Conservation (phyloP, 495 filamentous ascomycete species). For the Tuber calosporum region DNA sequence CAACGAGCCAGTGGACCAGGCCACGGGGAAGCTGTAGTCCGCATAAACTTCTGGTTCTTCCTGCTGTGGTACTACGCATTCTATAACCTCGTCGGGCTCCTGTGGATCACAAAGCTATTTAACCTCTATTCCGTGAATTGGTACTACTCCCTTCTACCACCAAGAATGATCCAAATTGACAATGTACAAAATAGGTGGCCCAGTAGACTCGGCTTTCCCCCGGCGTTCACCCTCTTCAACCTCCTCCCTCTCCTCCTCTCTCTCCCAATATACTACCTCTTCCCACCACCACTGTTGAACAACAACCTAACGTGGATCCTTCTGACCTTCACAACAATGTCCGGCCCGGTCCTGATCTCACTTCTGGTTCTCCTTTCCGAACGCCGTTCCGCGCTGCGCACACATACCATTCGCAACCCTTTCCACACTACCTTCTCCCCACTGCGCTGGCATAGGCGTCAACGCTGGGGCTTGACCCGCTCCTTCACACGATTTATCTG, state of each 20-base stretch:
- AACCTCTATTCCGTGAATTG: slow-evolving; percentile 56
- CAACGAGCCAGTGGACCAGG: slow-evolving; percentile 49
- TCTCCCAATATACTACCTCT: slow-evolving; percentile 53
- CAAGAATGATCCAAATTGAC: not conserved
- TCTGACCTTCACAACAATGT: slow-evolving; percentile 60
- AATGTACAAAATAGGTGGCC: slow-evolving; percentile 47
- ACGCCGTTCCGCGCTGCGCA: slow-evolving; percentile 49
- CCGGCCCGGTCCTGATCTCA: slow-evolving; percentile 55
- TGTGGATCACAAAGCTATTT: slow-evolving; percentile 63
- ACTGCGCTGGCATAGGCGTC: slow-evolving; percentile 6
- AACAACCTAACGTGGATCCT: slow-evolving; percentile 60
- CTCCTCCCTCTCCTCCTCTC: slow-evolving; percentile 51
- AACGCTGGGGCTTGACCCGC: slow-evolving; percentile 21
- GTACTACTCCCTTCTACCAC: slow-evolving; percentile 50
- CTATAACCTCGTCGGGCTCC: slow-evolving; percentile 56
- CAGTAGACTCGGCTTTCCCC: slow-evolving; percentile 52
- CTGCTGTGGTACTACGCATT: slow-evolving; percentile 59
- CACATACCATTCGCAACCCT: slow-evolving; percentile 11
- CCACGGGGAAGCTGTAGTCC: slow-evolving; percentile 54
- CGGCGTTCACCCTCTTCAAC: slow-evolving; percentile 53
- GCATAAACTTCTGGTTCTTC: slow-evolving; percentile 63
- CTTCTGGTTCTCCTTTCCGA: slow-evolving; percentile 51
- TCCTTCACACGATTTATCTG: slow-evolving; percentile 58
- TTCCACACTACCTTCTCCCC: not conserved
- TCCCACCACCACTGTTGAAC: slow-evolving; percentile 46